These are phyloP conservation scores for Trichoderma polysporum DNA, from an alignment of 2,329 filamentous ascomycete species.

Conservation along the genomic window DNA sequence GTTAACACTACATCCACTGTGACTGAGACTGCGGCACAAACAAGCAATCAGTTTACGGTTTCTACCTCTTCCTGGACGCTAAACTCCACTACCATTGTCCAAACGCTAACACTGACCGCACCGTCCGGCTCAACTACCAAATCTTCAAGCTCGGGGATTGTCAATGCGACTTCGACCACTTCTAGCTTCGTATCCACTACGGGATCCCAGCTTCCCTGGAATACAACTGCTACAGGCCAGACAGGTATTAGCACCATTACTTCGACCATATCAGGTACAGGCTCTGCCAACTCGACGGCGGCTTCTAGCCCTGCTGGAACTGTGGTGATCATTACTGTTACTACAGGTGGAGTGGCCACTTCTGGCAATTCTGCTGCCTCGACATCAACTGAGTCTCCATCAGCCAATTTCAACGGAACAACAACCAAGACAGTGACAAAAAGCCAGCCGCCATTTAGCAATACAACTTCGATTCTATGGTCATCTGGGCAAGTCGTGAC, in stretches of 20 bases:
- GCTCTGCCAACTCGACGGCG: background rate
- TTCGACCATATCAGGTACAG: background rate
- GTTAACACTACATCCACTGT: conserved; percentile 6
- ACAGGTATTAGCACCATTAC: background rate
- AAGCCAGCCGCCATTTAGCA: conserved; percentile 24
- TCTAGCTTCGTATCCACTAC: background rate
- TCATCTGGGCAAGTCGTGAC: conserved; percentile 13
- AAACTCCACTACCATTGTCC: conserved; percentile 7
- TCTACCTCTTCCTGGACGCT: background rate
- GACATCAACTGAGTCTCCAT: background rate
- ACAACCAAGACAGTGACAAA: background rate
- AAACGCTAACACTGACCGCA: background rate
- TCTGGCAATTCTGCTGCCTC: background rate
- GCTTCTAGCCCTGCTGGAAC: background rate
- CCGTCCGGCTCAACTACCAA: background rate
- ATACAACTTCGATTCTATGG: conserved; percentile 20
- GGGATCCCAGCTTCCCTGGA: conserved; percentile 3
- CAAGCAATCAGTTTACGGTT: background rate
- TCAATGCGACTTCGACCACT: background rate
- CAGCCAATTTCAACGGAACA: background rate
- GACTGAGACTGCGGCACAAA: conserved; percentile 6
- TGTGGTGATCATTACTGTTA: conserved; percentile 7
- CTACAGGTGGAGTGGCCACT: background rate
- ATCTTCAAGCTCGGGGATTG: background rate
- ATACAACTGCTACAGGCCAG: background rate